These are phyloP conservation scores for Podila epigama DNA, from an alignment of 192 early-diverging fungal genomes.

Conservation along the genomic window DNA sequence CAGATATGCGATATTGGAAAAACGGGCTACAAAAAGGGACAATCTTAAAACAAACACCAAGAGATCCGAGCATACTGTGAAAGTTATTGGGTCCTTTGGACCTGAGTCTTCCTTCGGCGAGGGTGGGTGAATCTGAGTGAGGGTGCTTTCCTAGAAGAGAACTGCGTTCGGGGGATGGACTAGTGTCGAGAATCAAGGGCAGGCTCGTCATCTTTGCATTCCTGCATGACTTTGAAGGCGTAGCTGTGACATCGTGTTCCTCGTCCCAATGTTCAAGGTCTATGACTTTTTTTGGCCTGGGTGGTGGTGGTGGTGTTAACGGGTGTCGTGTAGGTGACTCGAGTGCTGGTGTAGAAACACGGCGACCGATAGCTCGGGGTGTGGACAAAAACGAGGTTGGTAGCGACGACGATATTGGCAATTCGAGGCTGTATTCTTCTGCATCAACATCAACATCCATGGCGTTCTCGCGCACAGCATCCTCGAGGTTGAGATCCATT, in stretches of 20 bases:
- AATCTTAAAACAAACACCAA: neutral
- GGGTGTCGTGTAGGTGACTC: neutral
- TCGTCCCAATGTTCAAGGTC: conserved; percentile 14
- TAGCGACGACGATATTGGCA: conserved; percentile 26
- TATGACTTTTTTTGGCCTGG: neutral
- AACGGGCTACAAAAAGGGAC: neutral
- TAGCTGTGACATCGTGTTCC: conserved; percentile 20
- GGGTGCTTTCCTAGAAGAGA: conserved; percentile 45
- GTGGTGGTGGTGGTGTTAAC: conserved; percentile 4
- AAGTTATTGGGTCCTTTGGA: conserved; percentile 25
- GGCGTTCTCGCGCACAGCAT: neutral
- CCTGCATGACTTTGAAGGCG: conserved; percentile 18
- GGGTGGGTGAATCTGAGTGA: conserved; percentile 26
- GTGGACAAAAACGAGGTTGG: conserved; percentile 21
- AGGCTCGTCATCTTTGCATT: neutral
- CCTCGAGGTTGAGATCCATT: neutral
- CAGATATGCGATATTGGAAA: neutral
- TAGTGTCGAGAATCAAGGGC: conserved; percentile 1
- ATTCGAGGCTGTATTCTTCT: conserved; percentile 13
- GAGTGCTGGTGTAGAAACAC: conserved; percentile 11
- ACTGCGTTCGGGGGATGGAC: conserved; percentile 20
- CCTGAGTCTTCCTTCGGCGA: conserved; percentile 15
- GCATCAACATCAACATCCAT: conserved; percentile 2
- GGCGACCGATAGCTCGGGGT: neutral
- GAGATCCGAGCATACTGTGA: neutral